Evolutionary conservation across 176 grass and related monocot genomes (phyloP).

Genomic region (Triticum aestivum): IWGSC_CS_RefSeq_v2.1 NC_057812.1:449862458-449862957

Average conservation of each 20-base stretch:
- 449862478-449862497: background rate
- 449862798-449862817: background rate
- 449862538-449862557: background rate
- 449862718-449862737: background rate
- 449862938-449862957: background rate
- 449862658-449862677: no score
- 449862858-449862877: background rate
- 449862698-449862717: background rate
- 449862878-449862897: no score
- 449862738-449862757: background rate
- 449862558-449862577: background rate
- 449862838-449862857: background rate
- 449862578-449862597: background rate
- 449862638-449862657: no score
- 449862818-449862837: slow-evolving; percentile 4
- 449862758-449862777: background rate
- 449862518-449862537: background rate
- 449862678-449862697: no score
- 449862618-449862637: background rate
- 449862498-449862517: background rate
- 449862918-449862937: background rate
- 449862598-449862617: background rate
- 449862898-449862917: no score
- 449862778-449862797: background rate
- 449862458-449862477: background rate